phyloP scores from a whole-genome alignment of 208 protist species.

The Acanthamoeba royreba region DNA sequence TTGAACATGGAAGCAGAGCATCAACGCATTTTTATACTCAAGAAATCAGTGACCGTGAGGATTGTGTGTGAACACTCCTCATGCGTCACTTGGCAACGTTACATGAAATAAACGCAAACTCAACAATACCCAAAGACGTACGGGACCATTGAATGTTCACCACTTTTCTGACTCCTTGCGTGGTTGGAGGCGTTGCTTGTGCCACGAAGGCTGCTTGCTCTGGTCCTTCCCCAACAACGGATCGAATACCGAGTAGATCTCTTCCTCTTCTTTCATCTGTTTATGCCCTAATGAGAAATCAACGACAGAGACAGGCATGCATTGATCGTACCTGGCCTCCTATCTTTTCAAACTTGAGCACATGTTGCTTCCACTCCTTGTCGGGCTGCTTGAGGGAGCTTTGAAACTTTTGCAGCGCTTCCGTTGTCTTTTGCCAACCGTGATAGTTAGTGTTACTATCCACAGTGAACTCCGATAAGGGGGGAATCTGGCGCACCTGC shows the following conservation, averaged over 20 bases:
- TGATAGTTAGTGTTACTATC: neutral
- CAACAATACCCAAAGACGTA: no score
- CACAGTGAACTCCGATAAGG: no score
- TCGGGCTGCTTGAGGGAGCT: neutral
- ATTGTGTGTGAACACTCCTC: no score
- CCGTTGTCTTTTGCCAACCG: neutral
- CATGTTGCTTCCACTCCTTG: constrained; percentile 8
- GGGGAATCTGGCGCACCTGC: neutral
- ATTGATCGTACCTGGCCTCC: neutral
- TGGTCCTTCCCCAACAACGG: neutral
- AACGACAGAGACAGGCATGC: neutral
- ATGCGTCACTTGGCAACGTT: no score
- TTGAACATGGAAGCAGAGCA: no score
- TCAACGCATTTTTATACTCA: no score
- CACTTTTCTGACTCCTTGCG: neutral
- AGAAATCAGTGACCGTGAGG: no score
- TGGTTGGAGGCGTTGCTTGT: neutral
- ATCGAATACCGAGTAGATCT: neutral
- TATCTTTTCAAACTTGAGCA: constrained; percentile 7
- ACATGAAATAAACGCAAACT: no score
- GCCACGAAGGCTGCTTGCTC: neutral
- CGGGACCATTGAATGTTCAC: no score
- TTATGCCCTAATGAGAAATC: neutral
- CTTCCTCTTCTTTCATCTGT: no score
- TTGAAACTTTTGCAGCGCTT: neutral